Evolutionary conservation across 257 asterid species (phyloP), one percentile per base, ranked within the genome.

Genomic region (Ligustrum vulgare): DNA sequence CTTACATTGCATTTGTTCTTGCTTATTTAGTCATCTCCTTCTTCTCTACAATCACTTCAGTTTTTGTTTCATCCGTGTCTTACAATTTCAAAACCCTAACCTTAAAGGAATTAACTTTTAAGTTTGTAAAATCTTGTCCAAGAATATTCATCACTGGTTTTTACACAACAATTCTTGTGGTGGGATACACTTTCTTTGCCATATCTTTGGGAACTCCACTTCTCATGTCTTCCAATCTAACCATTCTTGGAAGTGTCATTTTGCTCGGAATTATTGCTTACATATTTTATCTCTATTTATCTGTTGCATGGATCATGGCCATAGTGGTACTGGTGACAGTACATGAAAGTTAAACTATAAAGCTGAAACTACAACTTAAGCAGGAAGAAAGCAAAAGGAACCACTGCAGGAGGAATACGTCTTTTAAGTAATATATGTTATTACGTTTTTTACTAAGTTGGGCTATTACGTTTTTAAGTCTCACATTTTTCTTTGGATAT

Each of bases 111-210:
- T 5, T 74, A 47, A 13, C 66, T 2, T 62, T 64, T 2, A 35
- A 34, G 35, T 63, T 84, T 1, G 35, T 10, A 15, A 79, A n/a
- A 37, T 49, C 79, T 8, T 79, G 68, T 37, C 80, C 15, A 11
- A 74, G 80, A 81, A 69, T 70, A 23, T 41, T 79, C 6, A 37
- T 74, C 12, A 82, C 88, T 2, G 67, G 77, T 22, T 82, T 84
- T 49, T 82, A 82, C 71, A 84, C 84, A 5, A 67, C 72, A 16
- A 54, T 84, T 78, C 56, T 84, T 1, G 33, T 41, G 2, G 18
- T 16, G 25, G 86, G 84, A 4, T 84, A 79, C 37, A 6, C 63
- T 62, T 73, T 73, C 67, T 41, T 66, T 1, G 37, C 25, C 35
- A 5, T 72, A 2, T 25, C 56, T 11, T 5, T 77, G 72, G 72